These are phyloP conservation scores for Malassezia caprae DNA, from an alignment of 1,284 basidiomycete species.

Conservation along the genomic window DNA sequence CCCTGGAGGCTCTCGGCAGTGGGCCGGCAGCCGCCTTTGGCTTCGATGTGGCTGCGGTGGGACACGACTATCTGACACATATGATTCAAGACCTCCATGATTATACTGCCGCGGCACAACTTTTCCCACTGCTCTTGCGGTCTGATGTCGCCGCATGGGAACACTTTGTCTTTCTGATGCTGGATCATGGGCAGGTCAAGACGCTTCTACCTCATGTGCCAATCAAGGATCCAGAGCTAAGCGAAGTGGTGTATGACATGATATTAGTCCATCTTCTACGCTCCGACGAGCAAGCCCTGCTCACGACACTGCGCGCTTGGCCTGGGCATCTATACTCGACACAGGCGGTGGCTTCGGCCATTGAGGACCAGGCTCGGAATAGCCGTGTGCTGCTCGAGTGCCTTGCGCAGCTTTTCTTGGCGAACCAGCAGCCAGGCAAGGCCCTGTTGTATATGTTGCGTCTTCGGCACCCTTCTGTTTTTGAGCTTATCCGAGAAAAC, in stretches of 20 bases:
- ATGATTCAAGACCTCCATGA: constrained; percentile 55
- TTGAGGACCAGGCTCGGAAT: constrained; percentile 60
- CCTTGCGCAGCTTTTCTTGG: constrained; percentile 78
- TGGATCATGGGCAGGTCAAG: constrained; percentile 70
- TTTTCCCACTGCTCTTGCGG: constrained; percentile 78
- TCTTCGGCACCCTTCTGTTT: constrained; percentile 75
- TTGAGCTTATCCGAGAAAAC: constrained; percentile 85
- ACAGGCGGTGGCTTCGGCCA: constrained; percentile 70
- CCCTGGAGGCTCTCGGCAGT: constrained; percentile 61
- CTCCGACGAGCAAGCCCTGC: constrained; percentile 64
- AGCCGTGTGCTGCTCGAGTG: constrained; percentile 72
- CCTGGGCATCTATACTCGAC: constrained; percentile 82
- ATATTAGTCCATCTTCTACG: constrained; percentile 76
- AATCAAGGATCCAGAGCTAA: constrained; percentile 66
- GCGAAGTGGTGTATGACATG: constrained; percentile 85
- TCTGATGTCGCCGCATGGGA: constrained; percentile 77
- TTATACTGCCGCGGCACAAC: constrained; percentile 67
- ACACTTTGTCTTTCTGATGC: constrained; percentile 84
- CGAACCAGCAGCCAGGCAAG: constrained; percentile 82
- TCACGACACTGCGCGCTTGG: constrained; percentile 75
- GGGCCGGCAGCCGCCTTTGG: constrained; percentile 28
- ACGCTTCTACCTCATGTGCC: constrained; percentile 82
- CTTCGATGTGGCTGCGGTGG: constrained; percentile 55
- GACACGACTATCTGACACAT: constrained; percentile 35
- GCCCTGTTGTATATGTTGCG: constrained; percentile 81